Evolutionary conservation across 345 rosid species (phyloP), one percentile per base, ranked within the genome.

Genomic region (Hypericum androsaemum): DNA sequence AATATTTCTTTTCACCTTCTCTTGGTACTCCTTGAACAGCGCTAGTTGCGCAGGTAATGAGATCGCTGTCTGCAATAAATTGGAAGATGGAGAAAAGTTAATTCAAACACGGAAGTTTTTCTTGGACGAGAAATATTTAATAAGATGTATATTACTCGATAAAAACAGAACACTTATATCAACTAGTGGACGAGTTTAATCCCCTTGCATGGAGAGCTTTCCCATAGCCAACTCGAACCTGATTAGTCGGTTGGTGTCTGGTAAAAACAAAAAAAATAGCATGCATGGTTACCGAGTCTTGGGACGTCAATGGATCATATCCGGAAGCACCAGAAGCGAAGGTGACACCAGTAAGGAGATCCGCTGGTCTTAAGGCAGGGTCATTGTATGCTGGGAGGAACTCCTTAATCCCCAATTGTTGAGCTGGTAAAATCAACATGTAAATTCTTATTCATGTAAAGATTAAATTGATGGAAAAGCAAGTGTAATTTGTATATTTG

Each of bases 1-100:
- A 11, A 76, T 71, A 3, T 52, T 15, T 7, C 10, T 53, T 53
- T 66, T 74, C 41, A 84, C 42, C 65, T 69, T 76, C 28, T 36
- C 66, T 32, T 50, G 66, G 67, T 84, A 84, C 52, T 84, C 78
- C 42, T 63, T 66, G 60, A 81, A 82, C 56, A 57, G 47, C 6
- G 48, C 39, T 12, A 81, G 39, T 44, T 84, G 89, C 2, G 65
- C 71, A 12, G 70, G 41, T 47, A 81, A 45, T 38, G 86, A 52
- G 41, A 71, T 8, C n/a, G 39, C 85, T 6, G 73, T 64, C 88
- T 79, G 63, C 43, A 17, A 7, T 37, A 50, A 52, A 22, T 12
- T 41, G 38, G 12, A 15, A 11, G 6, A 16, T 43, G 6, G 36
- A 7, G 6, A 47, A 15, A 8, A 47, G 9, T 8, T 5, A 47